Base-by-base conservation (phyloP, 2,329 filamentous ascomycete genomes). In the Talaromyces sp. region DNA sequence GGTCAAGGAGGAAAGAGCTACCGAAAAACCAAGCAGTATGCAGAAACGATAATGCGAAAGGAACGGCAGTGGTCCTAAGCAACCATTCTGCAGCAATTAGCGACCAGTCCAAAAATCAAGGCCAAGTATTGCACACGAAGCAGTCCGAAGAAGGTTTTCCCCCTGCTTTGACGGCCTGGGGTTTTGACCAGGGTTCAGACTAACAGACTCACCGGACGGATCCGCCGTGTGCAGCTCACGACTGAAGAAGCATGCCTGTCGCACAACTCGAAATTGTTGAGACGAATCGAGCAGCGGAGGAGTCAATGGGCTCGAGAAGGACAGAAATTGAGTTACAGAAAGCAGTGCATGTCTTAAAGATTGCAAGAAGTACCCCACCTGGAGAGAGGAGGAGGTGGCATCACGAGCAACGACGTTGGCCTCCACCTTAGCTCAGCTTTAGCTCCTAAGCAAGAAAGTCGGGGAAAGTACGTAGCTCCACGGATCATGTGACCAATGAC, bases 231-330 rank as follows among this genome's bases (percentile, higher is more conserved):
- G 39, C 35, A 45, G 52, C 33, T 66, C 52, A 66, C 64, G 52
- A 50, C 54, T 39, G 37, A 57, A 50, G 54, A 62, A 60, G 60
- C 64, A 66, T 65, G 57, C 52, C 63, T 41, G 63, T 65, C 41
- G 43, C 63, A 65, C 63, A 47, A 57, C 47, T 61, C 27, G 60
- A 54, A 62, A 54, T 54, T 15, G 27, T 50, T 9, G 49, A 43
- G 11, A 45, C 27, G 13, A 43, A 27, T 50, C 31, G 45, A 31
- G 27, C 60, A 31, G 19, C 13, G 13, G 27, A 45, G 17, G 6
- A 63, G 50, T 57, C 27, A 33, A 57, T 54, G 37, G 11, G 61
- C 25, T 47, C 13, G 19, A 45, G 39, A 45, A 33, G 37, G 22
- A 31, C 22, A 45, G 25, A 1, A 35, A 17, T 15, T 17, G 39